Percentiles rank a stretch among this genome's conserved stretches.
phyloP scores from a whole-genome alignment of 345 rosid genomes.

The Psidium guajava region DNA sequence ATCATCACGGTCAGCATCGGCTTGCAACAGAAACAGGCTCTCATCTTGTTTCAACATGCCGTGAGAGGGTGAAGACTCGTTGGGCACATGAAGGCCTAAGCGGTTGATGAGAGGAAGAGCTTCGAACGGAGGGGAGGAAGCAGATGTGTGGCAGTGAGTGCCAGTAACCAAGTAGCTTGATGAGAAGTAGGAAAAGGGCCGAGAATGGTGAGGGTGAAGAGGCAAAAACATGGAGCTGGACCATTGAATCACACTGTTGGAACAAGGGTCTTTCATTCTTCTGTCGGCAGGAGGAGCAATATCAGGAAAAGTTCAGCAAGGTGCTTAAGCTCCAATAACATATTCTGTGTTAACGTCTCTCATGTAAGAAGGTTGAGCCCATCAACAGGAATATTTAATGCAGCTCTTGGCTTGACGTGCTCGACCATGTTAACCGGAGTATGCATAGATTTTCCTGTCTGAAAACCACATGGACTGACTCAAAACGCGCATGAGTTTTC shows the following conservation, averaged over 20 bases:
- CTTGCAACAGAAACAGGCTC: constrained; percentile 14
- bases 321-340: background rate
- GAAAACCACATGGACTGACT: background rate
- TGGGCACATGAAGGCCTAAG: constrained; percentile 8
- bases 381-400: background rate
- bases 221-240: background rate
- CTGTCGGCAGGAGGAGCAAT: background rate
- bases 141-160: background rate
- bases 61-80: background rate
- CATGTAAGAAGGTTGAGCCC: background rate
- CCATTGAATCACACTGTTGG: background rate
- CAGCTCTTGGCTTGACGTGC: background rate
- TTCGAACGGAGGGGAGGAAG: constrained; percentile 10
- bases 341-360: background rate
- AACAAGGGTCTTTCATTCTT: background rate
- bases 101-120: constrained; percentile 32
- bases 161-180: background rate
- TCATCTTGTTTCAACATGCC: constrained; percentile 5
- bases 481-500: background rate
- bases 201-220: background rate
- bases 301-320: background rate
- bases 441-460: background rate
- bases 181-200: background rate
- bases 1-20: background rate
- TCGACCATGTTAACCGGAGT: background rate